These are phyloP conservation scores for Cantharellus anzutake DNA, from an alignment of 768 basidiomycete genomes.

Conservation along the genomic window DNA sequence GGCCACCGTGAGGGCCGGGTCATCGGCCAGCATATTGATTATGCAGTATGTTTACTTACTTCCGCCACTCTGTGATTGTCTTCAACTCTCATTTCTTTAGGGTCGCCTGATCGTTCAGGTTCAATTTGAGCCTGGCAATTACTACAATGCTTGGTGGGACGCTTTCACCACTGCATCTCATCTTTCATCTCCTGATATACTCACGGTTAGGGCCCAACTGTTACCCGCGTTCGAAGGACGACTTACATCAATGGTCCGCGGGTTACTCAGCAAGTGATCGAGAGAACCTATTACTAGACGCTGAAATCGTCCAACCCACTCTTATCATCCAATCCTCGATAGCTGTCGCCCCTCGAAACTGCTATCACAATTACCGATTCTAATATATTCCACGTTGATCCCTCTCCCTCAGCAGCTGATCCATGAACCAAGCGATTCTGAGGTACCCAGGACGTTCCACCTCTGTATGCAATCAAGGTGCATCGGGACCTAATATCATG, in stretches of 20 bases:
- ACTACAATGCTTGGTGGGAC: slow-evolving; percentile 48
- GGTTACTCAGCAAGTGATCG: background rate
- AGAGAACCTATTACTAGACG: slow-evolving; percentile 8
- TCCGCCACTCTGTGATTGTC: background rate
- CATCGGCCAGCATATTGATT: slow-evolving; percentile 54
- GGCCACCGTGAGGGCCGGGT: slow-evolving; percentile 66
- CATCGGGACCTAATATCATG: too few relatives aligned
- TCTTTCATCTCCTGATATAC: background rate
- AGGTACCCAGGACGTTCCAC: too few relatives aligned
- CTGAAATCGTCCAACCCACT: background rate
- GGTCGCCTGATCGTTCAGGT: slow-evolving; percentile 72
- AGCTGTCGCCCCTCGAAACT: too few relatives aligned
- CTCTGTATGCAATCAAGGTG: too few relatives aligned
- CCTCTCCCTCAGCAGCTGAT: too few relatives aligned
- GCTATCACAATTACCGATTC: too few relatives aligned
- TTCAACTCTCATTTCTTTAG: slow-evolving; percentile 19
- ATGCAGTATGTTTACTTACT: slow-evolving; percentile 28
- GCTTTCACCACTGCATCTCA: slow-evolving; percentile 2
- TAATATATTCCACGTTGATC: too few relatives aligned
- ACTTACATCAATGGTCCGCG: slow-evolving; percentile 21
- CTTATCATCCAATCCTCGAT: background rate
- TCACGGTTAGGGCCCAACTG: slow-evolving; percentile 44
- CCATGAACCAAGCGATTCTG: too few relatives aligned
- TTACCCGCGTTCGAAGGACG: slow-evolving; percentile 60
- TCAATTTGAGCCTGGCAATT: slow-evolving; percentile 47